Percentiles rank a stretch among this genome's conserved stretches.
These are phyloP conservation scores for Beauveria scarabaeidicola DNA, from an alignment of 2,329 filamentous ascomycete species.

Conservation along the genomic window DNA sequence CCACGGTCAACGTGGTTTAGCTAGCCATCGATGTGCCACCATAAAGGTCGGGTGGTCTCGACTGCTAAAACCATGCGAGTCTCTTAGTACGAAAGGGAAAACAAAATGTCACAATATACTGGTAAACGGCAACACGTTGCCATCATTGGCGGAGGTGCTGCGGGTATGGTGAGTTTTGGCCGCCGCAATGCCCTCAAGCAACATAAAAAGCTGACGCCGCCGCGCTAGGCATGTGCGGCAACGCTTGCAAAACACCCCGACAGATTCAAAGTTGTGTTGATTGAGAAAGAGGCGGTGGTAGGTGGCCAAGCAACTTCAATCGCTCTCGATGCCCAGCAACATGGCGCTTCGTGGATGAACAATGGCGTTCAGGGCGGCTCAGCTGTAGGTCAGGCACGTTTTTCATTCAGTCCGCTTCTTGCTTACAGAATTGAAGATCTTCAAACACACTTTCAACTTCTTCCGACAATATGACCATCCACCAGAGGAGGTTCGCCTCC, in stretches of 20 bases:
- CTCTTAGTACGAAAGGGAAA: no score
- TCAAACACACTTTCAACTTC: slow-evolving; percentile 60
- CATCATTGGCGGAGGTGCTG: slow-evolving; percentile 54
- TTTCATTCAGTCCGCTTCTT: neutral
- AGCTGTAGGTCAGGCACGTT: slow-evolving; percentile 16
- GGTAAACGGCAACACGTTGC: slow-evolving; percentile 38
- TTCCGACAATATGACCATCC: slow-evolving; percentile 49
- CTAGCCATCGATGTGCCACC: neutral
- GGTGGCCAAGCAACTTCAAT: slow-evolving; percentile 56
- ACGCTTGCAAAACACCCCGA: slow-evolving; percentile 58
- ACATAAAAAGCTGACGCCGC: neutral
- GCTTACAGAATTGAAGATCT: slow-evolving; percentile 38
- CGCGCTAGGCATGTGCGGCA: slow-evolving; percentile 50
- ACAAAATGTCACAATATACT: neutral
- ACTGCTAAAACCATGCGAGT: no score
- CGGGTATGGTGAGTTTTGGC: slow-evolving; percentile 43
- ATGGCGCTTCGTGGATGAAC: slow-evolving; percentile 53
- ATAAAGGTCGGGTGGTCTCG: neutral
- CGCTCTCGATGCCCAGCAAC: slow-evolving; percentile 44
- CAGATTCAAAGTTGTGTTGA: slow-evolving; percentile 55
- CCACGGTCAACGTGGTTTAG: neutral
- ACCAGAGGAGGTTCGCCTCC: slow-evolving; percentile 49
- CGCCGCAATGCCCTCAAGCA: neutral
- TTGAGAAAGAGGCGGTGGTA: slow-evolving; percentile 50
- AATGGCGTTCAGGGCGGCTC: slow-evolving; percentile 55